A percentile compares a stretch with the other conserved stretches of the same genome.
phyloP scores from a whole-genome alignment of 2,329 filamentous ascomycete genomes.

The Colletotrichum eremochloae region DNA sequence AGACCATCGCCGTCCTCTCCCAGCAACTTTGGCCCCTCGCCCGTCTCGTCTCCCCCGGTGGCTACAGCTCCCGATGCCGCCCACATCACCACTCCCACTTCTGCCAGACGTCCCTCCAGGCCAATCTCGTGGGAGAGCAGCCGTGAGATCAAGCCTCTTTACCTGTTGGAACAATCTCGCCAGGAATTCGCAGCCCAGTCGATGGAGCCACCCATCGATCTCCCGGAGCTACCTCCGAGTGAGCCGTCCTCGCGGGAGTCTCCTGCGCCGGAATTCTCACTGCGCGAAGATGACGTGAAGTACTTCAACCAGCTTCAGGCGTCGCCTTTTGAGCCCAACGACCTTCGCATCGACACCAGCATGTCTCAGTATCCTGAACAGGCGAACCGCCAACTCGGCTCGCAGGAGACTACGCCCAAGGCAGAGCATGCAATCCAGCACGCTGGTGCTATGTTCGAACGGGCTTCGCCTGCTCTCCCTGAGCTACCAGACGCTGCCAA shows the following conservation, averaged over 20 bases:
- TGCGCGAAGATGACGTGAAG: slow-evolving; percentile 48
- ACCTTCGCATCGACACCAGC: slow-evolving; percentile 59
- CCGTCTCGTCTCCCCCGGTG: slow-evolving; percentile 50
- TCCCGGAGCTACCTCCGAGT: slow-evolving; percentile 65
- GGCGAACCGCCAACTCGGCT: slow-evolving; percentile 66
- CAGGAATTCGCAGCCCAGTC: slow-evolving; percentile 49
- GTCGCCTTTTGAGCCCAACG: slow-evolving; percentile 44
- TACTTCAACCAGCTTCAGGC: slow-evolving; percentile 37
- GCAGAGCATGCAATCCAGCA: slow-evolving; percentile 55
- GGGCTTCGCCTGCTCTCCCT: slow-evolving; percentile 27
- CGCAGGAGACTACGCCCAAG: slow-evolving; percentile 77
- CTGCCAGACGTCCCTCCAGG: slow-evolving; percentile 57
- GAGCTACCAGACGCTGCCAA: slow-evolving; percentile 1
- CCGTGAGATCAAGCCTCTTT: slow-evolving; percentile 84
- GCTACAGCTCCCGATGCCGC: slow-evolving; percentile 51
- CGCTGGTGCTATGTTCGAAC: slow-evolving; percentile 21
- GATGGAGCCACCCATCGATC: slow-evolving; percentile 52
- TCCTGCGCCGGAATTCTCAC: slow-evolving; percentile 50
- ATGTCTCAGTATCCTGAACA: slow-evolving; percentile 46
- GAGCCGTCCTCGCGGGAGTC: slow-evolving; percentile 54
- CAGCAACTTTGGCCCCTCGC: slow-evolving; percentile 55
- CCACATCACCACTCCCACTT: slow-evolving; percentile 4
- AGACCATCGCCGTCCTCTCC: slow-evolving; percentile 61
- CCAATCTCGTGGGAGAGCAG: slow-evolving; percentile 74
- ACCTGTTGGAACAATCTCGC: slow-evolving; percentile 77